Conservation (phyloP, 2,329 filamentous ascomycete species). For the Aspergillus latus region DNA sequence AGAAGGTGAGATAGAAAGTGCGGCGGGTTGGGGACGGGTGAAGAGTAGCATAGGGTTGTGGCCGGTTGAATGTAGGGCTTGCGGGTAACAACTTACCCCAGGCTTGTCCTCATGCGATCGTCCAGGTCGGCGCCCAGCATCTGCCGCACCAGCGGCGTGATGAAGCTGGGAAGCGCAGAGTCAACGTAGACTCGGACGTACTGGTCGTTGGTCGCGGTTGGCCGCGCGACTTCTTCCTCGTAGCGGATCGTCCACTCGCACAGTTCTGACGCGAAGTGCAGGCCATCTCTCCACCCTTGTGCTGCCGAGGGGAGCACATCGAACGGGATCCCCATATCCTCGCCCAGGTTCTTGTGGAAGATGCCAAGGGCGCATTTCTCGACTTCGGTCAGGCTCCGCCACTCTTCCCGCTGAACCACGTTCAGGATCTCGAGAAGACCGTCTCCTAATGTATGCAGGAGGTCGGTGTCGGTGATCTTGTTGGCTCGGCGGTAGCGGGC, state of each 20-base stretch:
- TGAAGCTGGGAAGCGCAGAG: conserved; percentile 16
- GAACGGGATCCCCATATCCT: conserved; percentile 62
- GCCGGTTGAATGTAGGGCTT: too few species aligned
- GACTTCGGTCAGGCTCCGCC: conserved; percentile 62
- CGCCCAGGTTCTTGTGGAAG: conserved; percentile 64
- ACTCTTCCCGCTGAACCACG: conserved; percentile 64
- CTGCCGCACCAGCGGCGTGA: conserved; percentile 14
- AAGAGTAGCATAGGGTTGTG: too few species aligned
- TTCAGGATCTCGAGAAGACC: conserved; percentile 62
- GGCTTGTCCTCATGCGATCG: conserved; percentile 20
- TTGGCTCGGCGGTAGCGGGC: conserved; percentile 51
- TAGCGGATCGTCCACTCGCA: conserved; percentile 16
- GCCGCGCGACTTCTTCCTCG: conserved; percentile 16
- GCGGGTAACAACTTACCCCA: conserved; percentile 16
- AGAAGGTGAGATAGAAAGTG: too few species aligned
- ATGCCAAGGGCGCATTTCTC: conserved; percentile 62
- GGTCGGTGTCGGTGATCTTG: conserved; percentile 58
- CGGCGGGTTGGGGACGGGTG: too few species aligned
- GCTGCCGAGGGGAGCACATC: conserved; percentile 22
- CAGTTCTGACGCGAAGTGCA: conserved; percentile 13
- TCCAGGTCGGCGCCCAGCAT: conserved; percentile 19
- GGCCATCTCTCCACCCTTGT: conserved; percentile 9
- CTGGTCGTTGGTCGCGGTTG: conserved; percentile 18
- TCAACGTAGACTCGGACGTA: conserved; percentile 21
- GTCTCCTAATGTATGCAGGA: conserved; percentile 59